These are phyloP conservation scores for Conticribra weissflogii DNA, from an alignment of 108 stramenopile genomes.

Conservation along the genomic window DNA sequence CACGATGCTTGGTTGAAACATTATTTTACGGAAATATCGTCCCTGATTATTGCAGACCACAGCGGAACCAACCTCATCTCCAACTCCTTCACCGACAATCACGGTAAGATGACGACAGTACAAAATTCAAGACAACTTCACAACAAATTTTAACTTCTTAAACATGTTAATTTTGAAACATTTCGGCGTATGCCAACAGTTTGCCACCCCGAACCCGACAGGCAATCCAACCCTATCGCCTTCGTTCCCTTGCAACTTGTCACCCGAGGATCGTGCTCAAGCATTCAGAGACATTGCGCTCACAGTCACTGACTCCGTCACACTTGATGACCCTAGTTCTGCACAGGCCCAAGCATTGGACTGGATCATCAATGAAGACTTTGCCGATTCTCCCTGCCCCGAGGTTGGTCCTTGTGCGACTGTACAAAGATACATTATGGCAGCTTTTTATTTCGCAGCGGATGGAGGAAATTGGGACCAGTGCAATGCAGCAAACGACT, in stretches of 20 bases:
- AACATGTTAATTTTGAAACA: not conserved
- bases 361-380: conserved; percentile 24
- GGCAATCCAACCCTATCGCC: not conserved
- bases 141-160: too few species aligned
- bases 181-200: not conserved
- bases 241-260: conserved; percentile 11
- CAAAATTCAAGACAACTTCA: too few species aligned
- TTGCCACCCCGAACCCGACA: conserved; percentile 4
- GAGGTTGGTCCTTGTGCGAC: conserved; percentile 11
- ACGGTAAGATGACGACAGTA: not conserved
- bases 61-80: not conserved
- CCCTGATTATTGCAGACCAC: not conserved
- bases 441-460: conserved; percentile 52
- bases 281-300: conserved; percentile 11
- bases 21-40: too few species aligned
- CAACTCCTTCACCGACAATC: conserved; percentile 1
- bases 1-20: too few species aligned
- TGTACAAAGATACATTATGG: conserved; percentile 49
- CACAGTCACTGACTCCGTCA: conserved; percentile 1
- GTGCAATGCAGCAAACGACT: conserved; percentile 59
- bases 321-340: conserved; percentile 10
- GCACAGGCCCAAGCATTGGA: conserved; percentile 18
- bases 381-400: conserved; percentile 15
- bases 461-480: conserved; percentile 56
- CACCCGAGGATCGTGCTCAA: conserved; percentile 15